These are phyloP conservation scores for Cercospora canescens DNA, from an alignment of 2,329 filamentous ascomycete genomes.

Conservation along the genomic window DNA sequence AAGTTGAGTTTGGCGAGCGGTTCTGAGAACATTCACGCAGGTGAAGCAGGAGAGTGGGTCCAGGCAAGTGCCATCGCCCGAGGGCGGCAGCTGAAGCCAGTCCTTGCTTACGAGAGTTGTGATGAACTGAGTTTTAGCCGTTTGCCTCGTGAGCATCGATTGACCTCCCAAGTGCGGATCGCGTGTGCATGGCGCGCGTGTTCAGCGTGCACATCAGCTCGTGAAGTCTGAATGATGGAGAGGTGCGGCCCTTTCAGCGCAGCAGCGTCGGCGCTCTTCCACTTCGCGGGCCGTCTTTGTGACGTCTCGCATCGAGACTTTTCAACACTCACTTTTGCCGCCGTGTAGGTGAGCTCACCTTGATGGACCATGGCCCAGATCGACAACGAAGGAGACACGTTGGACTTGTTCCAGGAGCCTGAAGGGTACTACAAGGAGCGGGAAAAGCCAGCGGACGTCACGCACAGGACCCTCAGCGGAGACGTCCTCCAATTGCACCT, in stretches of 20 bases:
- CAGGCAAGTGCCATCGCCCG: neutral
- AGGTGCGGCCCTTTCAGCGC: neutral
- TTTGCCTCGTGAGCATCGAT: neutral
- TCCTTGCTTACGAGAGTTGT: neutral
- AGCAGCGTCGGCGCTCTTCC: neutral
- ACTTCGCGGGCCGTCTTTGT: neutral
- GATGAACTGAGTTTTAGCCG: neutral
- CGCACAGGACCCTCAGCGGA: constrained; percentile 69
- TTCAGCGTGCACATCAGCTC: neutral
- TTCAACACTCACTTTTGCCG: neutral
- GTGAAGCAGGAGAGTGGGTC: constrained; percentile 4
- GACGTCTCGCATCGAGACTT: neutral
- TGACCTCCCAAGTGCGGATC: neutral
- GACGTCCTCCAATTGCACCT: constrained; percentile 69
- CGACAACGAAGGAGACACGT: constrained; percentile 37
- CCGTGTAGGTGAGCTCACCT: neutral
- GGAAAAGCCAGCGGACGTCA: constrained; percentile 70
- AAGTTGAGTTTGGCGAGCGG: neutral
- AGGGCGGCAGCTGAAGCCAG: neutral
- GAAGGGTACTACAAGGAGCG: constrained; percentile 77
- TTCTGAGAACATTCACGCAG: constrained; percentile 3
- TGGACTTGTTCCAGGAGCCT: constrained; percentile 75
- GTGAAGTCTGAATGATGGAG: neutral
- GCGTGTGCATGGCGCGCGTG: neutral
- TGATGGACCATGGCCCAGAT: constrained; percentile 19